Percentiles rank a stretch among this genome's conserved stretches.
Conservation (phyloP, 2,329 filamentous ascomycete species). For the Camillea tinctor region DNA sequence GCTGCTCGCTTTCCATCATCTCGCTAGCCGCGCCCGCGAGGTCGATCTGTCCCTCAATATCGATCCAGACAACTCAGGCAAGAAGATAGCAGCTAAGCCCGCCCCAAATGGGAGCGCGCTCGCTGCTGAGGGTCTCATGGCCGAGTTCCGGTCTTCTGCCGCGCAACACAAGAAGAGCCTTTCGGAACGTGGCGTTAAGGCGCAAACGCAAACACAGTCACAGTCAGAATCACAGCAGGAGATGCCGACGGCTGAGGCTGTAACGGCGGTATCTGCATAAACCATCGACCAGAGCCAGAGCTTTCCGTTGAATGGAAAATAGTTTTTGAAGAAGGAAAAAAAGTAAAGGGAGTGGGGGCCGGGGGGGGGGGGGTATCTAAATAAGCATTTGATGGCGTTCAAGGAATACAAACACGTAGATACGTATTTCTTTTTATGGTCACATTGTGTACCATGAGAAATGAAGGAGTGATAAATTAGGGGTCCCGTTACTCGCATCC, state of each 20-base stretch:
- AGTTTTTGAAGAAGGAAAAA: background rate
- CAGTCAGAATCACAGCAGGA: conserved; percentile 6
- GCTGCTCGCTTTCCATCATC: conserved; percentile 60
- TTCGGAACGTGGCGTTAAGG: conserved; percentile 31
- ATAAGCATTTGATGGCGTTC: conserved; percentile 27
- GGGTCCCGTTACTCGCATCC: too few relatives aligned
- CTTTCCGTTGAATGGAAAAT: too few relatives aligned
- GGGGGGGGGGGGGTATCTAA: background rate
- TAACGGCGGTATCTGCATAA: conserved; percentile 14
- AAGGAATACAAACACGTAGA: background rate
- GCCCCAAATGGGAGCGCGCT: conserved; percentile 41
- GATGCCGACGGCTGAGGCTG: conserved; percentile 10
- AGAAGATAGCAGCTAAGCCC: conserved; percentile 28
- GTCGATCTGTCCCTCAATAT: conserved; percentile 65
- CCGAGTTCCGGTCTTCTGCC: conserved; percentile 32
- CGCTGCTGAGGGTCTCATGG: conserved; percentile 48
- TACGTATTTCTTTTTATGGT: too few relatives aligned
- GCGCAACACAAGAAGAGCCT: conserved; percentile 28
- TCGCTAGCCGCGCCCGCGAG: conserved; percentile 62
- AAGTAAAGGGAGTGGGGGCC: background rate
- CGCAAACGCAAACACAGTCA: conserved; percentile 5
- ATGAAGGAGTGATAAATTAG: too few relatives aligned
- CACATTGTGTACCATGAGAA: too few relatives aligned
- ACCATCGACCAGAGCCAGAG: background rate
- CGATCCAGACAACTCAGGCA: conserved; percentile 48